Base-by-base conservation (phyloP, 306 rosid genomes). In the Vigna hirtella region DNA sequence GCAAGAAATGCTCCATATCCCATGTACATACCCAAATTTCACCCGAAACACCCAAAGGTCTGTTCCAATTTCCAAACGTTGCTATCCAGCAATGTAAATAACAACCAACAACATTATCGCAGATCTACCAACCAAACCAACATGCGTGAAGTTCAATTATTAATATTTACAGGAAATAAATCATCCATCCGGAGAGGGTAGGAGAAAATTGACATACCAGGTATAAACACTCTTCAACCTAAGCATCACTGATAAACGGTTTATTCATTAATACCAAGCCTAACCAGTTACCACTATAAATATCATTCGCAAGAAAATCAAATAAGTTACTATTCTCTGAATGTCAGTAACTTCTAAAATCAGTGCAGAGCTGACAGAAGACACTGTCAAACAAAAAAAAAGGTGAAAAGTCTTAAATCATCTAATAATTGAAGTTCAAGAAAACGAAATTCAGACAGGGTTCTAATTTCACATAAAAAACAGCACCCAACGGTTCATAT, bases 61-160 rank as follows among this genome's bases (percentile, higher is more conserved):
- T 2, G 26, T 65, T 34, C 51, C 7, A 50, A 55, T 3, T 78
- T 66, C 28, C 77, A 73, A 58, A 83, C 57, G 67, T 66, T 66
- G 38, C 43, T 48, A 8, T 57, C 32, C 68, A 36, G 7, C 79
- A 72, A 72, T 56, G 66, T 47, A 4, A 61, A 79, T 53, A 40
- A 66, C 18, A 73, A 52, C 57, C 2, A 2, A 66, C 73, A 68
- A 22, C 36, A 40, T 38, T 22, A 49, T 20, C 22, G 9, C 65
- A 74, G 81, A 83, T 74, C 82, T 72, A 76, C 72, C 81, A 70
- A 70, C 78, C 36, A 75, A 30, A 63, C 75, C 64, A 47, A 68
- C 77, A 34, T 52, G 32, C 52, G 38, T 17, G 0, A 68, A 79
- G 48, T 20, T 5, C 47, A 68, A 48, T 43, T 30, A 55, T 43